A percentile compares a stretch with the other conserved stretches of the same genome.
Evolutionary conservation across 2,329 filamentous ascomycete species (phyloP).

Genomic region (Trichoderma sp.): DNA sequence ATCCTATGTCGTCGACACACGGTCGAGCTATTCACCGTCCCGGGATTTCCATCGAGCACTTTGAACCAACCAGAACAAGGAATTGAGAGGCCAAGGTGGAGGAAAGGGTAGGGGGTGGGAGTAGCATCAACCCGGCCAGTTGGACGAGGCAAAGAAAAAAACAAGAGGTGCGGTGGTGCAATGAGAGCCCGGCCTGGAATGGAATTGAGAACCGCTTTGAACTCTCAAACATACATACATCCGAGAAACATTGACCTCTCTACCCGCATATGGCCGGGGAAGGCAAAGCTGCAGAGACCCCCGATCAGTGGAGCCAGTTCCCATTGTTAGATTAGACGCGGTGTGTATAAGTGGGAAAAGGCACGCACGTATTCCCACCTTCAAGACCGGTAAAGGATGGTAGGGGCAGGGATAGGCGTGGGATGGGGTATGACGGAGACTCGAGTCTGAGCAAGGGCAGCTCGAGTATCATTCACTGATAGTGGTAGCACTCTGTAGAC

Average conservation of each 20-base stretch:
- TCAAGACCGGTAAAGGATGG: conserved; percentile 2
- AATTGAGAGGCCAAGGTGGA: conserved; percentile 25
- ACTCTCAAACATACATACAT: conserved; percentile 15
- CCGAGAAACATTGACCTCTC: conserved; percentile 16
- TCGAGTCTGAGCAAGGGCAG: conserved; percentile 20
- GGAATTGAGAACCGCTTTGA: conserved; percentile 13
- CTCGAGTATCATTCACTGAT: conserved; percentile 19
- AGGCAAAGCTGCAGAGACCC: conserved; percentile 18
- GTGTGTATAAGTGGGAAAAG: conserved; percentile 23
- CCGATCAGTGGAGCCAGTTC: conserved; percentile 23
- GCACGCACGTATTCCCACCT: neutral
- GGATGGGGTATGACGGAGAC: conserved; percentile 25
- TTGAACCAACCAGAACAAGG: conserved; percentile 28
- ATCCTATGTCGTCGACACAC: conserved; percentile 22
- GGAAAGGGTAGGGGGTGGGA: conserved; percentile 33
- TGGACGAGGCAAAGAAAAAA: conserved; percentile 21
- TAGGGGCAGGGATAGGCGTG: conserved; percentile 20
- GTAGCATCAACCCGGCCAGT: conserved; percentile 28
- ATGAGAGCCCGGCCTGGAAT: conserved; percentile 15
- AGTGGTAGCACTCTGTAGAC: conserved; percentile 29
- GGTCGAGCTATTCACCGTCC: conserved; percentile 5
- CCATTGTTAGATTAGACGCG: conserved; percentile 25
- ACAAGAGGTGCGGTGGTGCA: conserved; percentile 29
- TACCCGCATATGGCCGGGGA: conserved; percentile 22
- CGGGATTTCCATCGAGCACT: conserved; percentile 18